Base-by-base conservation (phyloP, 164 flowering plant genomes). In the Chimonanthus praecox region DNA sequence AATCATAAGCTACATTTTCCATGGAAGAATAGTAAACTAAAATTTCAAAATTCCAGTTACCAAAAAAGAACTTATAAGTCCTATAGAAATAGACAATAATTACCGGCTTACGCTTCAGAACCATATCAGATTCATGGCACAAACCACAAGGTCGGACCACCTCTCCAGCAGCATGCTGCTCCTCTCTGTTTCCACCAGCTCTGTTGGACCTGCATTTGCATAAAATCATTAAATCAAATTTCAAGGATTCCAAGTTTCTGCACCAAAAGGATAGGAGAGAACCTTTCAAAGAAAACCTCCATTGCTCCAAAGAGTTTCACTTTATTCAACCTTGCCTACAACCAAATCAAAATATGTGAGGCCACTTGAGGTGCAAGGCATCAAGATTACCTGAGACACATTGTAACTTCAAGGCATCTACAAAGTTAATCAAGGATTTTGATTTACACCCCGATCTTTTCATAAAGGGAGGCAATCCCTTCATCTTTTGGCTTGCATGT, bases 251-350 rank as follows among this genome's bases (percentile, higher is more conserved):
- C 6, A 72, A 48, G 15, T 49, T 51, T 68, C 15, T 47, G 21
- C 70, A 49, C 7, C 64, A 58, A 33, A 33, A 51, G 3, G 49
- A 51, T 3, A 51, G 54, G 47, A 69, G 67, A 72, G 47, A 54
- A 91, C 97, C 99, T 91, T 48, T 90, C 92, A 80, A 90, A 95
- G 84, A 93, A 95, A 47, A 88, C 75, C 49, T 74, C 94, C 99
- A 95, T 93, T 64, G 97, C 92, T 81, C 89, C 94, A n/a, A 90
- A 75, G 21, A 95, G 92, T 80, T 93, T 92, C 71, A 51, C 82
- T 83, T 92, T 93, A 47, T 89, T 90, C 76, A 81, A 6, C 82
- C 87, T 88, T 66, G 98, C 98, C 98, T 94, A 87, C 72, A 80
- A 75, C 66, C 13, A 60, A 64, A 70, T 49, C 33, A n/a, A 63